Base-by-base conservation (phyloP, 2,329 filamentous ascomycete species). In the Didymella pomorum region DNA sequence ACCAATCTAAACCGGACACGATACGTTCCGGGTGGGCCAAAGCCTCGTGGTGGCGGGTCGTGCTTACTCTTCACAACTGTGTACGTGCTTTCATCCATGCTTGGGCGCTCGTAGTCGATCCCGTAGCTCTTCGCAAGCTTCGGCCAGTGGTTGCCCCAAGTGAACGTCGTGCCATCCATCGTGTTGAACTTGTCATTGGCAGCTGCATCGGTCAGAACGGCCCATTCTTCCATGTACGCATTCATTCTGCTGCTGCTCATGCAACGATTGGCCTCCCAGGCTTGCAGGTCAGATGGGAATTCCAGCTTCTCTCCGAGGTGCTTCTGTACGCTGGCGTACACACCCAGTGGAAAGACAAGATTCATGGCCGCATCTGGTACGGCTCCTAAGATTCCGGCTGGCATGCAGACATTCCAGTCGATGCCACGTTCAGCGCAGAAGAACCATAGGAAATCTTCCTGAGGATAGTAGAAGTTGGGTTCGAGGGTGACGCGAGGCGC, bases 381-480 rank as follows among this genome's bases (percentile, higher is more conserved):
- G 1, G 80, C 80, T 12, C 82, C 82, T 23, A 82, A 69, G 52
- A 86, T 82, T 66, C 76, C 80, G 0, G 78, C 78, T 0, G 83
- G 83, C 56, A 80, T 79, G 25, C 78, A 78, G 16, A 84, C 71
- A 60, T 80, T 84, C 80, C 80, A 85, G 21, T 61, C 59, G 9
- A 77, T 73, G 12, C 52, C 49, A 18, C 79, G 67, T 1, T 70
- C 64, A 23, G 71, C 62, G 67, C 81, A 82, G 64, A 77, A 85
- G 1, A 72, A 65, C 48, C 68, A 76, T 2, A 86, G 75, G 4
- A 73, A 70, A 59, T 85, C 82, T 72, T 85, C 82, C 71, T 86
- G 83, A 0, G 76, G 70, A 61, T 84, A 85, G 76, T 85, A 86
- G 71, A 86, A 85, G 69, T 85, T 85, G 1, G 79, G 78, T 56